Conservation (phyloP, 768 basidiomycete species). For the Mycena haematopus region DNA sequence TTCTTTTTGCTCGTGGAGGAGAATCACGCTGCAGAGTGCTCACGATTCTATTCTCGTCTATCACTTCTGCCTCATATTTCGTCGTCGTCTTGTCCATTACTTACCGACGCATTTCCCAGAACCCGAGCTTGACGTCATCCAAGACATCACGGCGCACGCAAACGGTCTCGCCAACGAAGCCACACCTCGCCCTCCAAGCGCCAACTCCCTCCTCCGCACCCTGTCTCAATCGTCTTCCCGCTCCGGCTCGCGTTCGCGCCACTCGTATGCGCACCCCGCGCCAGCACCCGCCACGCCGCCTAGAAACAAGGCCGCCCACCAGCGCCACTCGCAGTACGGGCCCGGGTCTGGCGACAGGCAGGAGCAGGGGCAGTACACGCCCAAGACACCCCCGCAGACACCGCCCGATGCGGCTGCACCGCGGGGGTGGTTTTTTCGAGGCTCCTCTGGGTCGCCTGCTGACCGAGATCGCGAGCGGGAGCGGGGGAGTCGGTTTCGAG, state of each 20-base stretch:
- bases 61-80: background rate
- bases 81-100: too few relatives aligned
- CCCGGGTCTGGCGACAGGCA: background rate
- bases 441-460: conserved; percentile 43
- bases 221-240: conserved; percentile 26
- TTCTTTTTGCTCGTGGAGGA: background rate
- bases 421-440: conserved; percentile 58
- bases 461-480: conserved; percentile 26
- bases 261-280: conserved; percentile 28
- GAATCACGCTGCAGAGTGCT: too few relatives aligned
- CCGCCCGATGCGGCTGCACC: background rate
- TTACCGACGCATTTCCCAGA: conserved; percentile 9
- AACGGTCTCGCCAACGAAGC: conserved; percentile 14
- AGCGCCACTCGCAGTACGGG: conserved; percentile 25
- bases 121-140: conserved; percentile 23
- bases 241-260: conserved; percentile 14
- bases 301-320: conserved; percentile 20
- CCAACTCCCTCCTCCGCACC: conserved; percentile 16
- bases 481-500: conserved; percentile 41
- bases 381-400: conserved; percentile 21
- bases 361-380: conserved; percentile 1
- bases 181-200: conserved; percentile 24
- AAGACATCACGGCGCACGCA: conserved; percentile 18
- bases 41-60: too few relatives aligned
- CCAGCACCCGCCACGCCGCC: background rate